These are phyloP conservation scores for Aspergillus glaucus DNA, from an alignment of 2,329 filamentous ascomycete species.

Conservation along the genomic window DNA sequence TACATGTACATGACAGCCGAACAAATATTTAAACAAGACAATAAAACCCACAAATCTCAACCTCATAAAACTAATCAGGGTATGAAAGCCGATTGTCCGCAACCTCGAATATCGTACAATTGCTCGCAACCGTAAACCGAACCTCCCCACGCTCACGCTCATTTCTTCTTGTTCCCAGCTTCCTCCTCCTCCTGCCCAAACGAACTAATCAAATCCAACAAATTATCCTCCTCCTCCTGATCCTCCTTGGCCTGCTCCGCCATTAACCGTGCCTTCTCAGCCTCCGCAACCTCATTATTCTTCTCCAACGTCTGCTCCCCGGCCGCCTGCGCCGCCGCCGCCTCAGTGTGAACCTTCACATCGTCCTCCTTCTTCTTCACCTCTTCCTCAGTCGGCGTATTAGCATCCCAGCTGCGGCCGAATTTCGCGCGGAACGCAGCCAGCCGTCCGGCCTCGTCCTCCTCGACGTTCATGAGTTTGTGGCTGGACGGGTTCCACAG, in stretches of 20 bases:
- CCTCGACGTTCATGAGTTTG: conserved; percentile 79
- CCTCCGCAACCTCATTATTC: conserved; percentile 22
- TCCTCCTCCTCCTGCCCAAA: conserved; percentile 39
- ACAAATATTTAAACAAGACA: conserved; percentile 11
- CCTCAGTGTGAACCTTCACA: conserved; percentile 27
- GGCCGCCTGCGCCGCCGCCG: conserved; percentile 20
- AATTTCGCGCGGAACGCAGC: conserved; percentile 80
- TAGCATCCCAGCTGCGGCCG: conserved; percentile 73
- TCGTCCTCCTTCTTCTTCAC: conserved; percentile 20
- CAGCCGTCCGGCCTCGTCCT: conserved; percentile 87
- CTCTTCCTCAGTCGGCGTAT: conserved; percentile 26
- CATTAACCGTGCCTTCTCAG: conserved; percentile 13
- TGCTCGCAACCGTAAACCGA: neutral
- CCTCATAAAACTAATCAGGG: conserved; percentile 3
- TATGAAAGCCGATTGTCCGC: neutral
- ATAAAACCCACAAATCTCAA: neutral
- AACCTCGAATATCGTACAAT: neutral
- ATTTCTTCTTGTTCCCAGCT: conserved; percentile 29
- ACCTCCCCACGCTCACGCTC: conserved; percentile 13
- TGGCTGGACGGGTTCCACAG: conserved; percentile 85
- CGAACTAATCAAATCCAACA: conserved; percentile 53
- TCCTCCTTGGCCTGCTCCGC: conserved; percentile 32
- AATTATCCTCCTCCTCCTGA: conserved; percentile 47
- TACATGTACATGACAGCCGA: conserved; percentile 9
- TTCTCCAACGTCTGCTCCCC: conserved; percentile 40